Percentiles rank a stretch among this genome's conserved stretches.
Evolutionary conservation across 495 filamentous ascomycete genomes (phyloP).

Genomic region (Geoglossum glabrum): DNA sequence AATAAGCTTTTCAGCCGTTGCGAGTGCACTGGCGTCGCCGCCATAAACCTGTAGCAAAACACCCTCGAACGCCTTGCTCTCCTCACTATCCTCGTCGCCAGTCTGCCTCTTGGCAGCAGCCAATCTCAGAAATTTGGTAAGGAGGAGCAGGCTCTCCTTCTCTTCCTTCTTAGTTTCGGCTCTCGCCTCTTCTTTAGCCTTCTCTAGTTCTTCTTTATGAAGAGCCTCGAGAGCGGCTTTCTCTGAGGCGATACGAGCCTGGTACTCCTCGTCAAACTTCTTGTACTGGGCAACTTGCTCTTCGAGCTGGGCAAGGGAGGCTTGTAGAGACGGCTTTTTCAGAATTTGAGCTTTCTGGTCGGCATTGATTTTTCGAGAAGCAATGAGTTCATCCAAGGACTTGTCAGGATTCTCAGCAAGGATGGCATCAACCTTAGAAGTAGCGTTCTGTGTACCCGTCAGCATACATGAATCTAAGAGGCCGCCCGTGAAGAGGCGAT

Average conservation of each 20-base stretch:
- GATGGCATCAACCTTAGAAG: conserved; percentile 57
- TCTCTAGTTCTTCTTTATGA: conserved; percentile 50
- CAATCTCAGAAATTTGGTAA: conserved; percentile 26
- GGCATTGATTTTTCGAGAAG: conserved; percentile 64
- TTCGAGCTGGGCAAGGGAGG: conserved; percentile 51
- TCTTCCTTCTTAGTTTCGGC: conserved; percentile 35
- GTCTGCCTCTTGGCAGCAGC: conserved; percentile 38
- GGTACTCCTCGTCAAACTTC: conserved; percentile 62
- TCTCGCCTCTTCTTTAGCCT: conserved; percentile 41
- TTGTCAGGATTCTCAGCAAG: conserved; percentile 56
- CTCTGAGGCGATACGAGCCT: conserved; percentile 41
- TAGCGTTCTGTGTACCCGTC: conserved; percentile 36
- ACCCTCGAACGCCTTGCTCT: conserved; percentile 76
- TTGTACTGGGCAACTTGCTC: conserved; percentile 71
- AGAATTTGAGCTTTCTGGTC: conserved; percentile 79
- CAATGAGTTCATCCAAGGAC: conserved; percentile 67
- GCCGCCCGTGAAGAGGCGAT: background rate
- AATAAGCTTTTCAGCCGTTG: conserved; percentile 67
- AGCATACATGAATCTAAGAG: background rate
- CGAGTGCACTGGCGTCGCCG: conserved; percentile 62
- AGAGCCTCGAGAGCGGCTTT: conserved; percentile 52
- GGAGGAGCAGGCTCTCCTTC: conserved; percentile 23
- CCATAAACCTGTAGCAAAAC: conserved; percentile 76
- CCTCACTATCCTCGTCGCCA: conserved; percentile 42
- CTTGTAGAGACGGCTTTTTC: conserved; percentile 76